These are phyloP conservation scores for Yamadazyma dushanensis DNA, from an alignment of 1,139 yeast species.

Conservation along the genomic window DNA sequence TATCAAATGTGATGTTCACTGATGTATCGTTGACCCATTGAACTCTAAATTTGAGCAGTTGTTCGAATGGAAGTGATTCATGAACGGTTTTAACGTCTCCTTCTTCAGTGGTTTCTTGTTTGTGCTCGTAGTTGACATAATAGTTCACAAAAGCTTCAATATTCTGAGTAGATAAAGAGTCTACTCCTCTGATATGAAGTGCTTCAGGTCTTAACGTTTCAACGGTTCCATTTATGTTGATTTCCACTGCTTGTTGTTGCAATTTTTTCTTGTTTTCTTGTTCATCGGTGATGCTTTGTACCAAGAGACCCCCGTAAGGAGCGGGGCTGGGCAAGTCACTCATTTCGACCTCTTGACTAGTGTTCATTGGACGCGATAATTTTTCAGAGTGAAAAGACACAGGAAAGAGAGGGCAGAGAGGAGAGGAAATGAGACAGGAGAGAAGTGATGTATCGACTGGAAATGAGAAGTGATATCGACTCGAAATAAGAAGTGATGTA, in stretches of 20 bases:
- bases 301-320: constrained; percentile 47
- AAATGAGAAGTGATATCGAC: no score
- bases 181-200: constrained; percentile 61
- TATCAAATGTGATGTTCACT: constrained; percentile 53
- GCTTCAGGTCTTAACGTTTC: constrained; percentile 49
- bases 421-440: no score
- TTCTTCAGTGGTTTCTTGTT: constrained; percentile 21
- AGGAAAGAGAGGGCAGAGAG: no score
- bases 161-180: constrained; percentile 63
- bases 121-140: constrained; percentile 39
- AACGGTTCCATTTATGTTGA: constrained; percentile 30
- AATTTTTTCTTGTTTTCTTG: constrained; percentile 32
- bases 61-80: constrained; percentile 27
- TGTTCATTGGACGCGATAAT: no score
- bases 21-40: constrained; percentile 74
- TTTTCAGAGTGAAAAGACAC: no score
- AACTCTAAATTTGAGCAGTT: constrained; percentile 41
- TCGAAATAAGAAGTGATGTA: no score
- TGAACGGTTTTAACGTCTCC: constrained; percentile 21
- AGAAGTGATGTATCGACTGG: no score
- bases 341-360: no score
- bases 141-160: constrained; percentile 56
- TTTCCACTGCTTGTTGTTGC: constrained; percentile 35
- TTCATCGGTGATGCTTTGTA: constrained; percentile 41
- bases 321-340: no score